Conservation (phyloP, 371 early-diverging fungal species). For the Mucor lusitanicus region DNA sequence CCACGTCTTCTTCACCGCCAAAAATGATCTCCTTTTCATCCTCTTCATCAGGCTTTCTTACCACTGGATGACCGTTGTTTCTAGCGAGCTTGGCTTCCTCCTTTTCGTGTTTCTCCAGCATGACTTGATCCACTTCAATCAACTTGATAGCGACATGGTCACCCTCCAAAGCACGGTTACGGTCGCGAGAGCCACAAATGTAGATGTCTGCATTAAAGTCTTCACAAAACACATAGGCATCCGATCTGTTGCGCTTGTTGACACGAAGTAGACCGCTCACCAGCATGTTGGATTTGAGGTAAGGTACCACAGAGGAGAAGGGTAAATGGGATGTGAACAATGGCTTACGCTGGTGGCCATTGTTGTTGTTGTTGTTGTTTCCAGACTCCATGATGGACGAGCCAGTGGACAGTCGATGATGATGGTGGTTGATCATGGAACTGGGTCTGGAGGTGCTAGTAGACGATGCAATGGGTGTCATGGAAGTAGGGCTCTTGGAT, state of each 20-base stretch:
- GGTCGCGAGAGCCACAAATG: constrained; percentile 72
- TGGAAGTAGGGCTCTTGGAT: background rate
- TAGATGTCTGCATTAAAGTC: constrained; percentile 71
- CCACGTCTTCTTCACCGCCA: constrained; percentile 56
- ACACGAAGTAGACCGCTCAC: constrained; percentile 78
- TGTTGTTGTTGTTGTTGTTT: background rate
- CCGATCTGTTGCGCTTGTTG: constrained; percentile 77
- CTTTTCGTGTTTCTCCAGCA: constrained; percentile 53
- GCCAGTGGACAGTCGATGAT: constrained; percentile 13
- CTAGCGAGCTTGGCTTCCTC: constrained; percentile 51
- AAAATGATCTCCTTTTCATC: constrained; percentile 57
- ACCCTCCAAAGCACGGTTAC: constrained; percentile 88
- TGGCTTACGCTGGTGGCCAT: constrained; percentile 42
- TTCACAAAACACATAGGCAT: constrained; percentile 84
- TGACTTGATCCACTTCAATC: constrained; percentile 65
- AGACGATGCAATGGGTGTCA: background rate
- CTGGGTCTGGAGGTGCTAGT: background rate
- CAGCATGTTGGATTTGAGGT: constrained; percentile 43
- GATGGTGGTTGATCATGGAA: constrained; percentile 6
- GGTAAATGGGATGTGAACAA: constrained; percentile 57
- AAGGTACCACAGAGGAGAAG: constrained; percentile 50
- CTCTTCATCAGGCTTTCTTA: constrained; percentile 52
- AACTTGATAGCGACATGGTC: constrained; percentile 83
- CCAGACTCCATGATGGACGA: background rate
- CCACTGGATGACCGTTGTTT: constrained; percentile 43